Evolutionary conservation across 1,284 basidiomycete genomes (phyloP).

Genomic region (Neotropicomus parvogracilis): DNA sequence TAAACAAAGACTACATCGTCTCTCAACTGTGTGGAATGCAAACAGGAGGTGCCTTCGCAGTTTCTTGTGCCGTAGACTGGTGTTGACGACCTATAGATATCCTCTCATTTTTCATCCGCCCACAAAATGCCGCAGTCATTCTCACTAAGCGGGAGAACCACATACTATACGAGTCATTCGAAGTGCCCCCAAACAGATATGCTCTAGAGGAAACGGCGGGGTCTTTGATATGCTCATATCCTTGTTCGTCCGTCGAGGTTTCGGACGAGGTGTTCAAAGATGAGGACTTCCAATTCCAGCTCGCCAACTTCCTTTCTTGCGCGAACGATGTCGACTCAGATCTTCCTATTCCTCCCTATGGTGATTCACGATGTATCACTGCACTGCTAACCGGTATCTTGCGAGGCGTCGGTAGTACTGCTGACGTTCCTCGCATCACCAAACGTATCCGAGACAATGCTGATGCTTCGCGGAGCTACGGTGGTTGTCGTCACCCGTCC

Average conservation of each 20-base stretch:
- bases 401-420: slow-evolving; percentile 24
- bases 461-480: slow-evolving; percentile 26
- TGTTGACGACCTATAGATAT: slow-evolving; percentile 9
- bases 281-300: slow-evolving; percentile 19
- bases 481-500: slow-evolving; percentile 21
- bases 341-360: slow-evolving; percentile 14
- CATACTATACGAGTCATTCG: slow-evolving; percentile 33
- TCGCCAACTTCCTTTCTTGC: slow-evolving; percentile 29
- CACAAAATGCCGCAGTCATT: slow-evolving; percentile 34
- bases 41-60: slow-evolving; percentile 10
- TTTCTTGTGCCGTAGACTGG: neutral
- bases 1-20: neutral
- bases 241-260: slow-evolving; percentile 30
- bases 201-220: slow-evolving; percentile 24
- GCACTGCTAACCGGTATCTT: slow-evolving; percentile 36
- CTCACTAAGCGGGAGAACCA: slow-evolving; percentile 19
- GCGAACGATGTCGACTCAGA: slow-evolving; percentile 21
- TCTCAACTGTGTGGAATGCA: slow-evolving; percentile 13
- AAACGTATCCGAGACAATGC: slow-evolving; percentile 38
- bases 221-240: slow-evolving; percentile 35
- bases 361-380: slow-evolving; percentile 37
- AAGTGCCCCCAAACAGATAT: slow-evolving; percentile 19
- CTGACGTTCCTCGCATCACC: slow-evolving; percentile 22
- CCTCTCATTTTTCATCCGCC: slow-evolving; percentile 29
- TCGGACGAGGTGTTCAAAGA: slow-evolving; percentile 18